These are phyloP conservation scores for Hemisphaericaspora nanyangensis DNA, from an alignment of 805 yeast species.

Conservation along the genomic window DNA sequence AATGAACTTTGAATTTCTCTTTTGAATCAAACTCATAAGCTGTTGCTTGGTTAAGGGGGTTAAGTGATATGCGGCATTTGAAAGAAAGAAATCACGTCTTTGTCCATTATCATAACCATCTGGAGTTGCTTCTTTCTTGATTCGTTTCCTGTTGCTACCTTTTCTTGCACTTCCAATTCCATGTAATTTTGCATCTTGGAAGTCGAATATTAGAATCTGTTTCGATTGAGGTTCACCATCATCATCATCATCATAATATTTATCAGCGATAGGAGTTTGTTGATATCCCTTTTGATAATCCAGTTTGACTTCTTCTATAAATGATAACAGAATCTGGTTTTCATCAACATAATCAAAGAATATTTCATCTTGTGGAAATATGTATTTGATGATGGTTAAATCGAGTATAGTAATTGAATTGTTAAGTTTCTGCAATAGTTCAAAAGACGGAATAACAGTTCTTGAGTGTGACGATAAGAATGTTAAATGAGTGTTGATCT, in stretches of 20 bases:
- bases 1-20: slow-evolving; percentile 52
- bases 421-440: slow-evolving; percentile 29
- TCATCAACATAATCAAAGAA: slow-evolving; percentile 74
- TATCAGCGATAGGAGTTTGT: slow-evolving; percentile 22
- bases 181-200: slow-evolving; percentile 64
- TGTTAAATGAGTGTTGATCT: slow-evolving; percentile 37
- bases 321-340: slow-evolving; percentile 50
- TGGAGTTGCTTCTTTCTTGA: slow-evolving; percentile 2
- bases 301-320: slow-evolving; percentile 41
- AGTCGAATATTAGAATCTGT: slow-evolving; percentile 60
- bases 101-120: slow-evolving; percentile 9
- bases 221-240: slow-evolving; percentile 43
- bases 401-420: slow-evolving; percentile 43
- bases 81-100: slow-evolving; percentile 20
- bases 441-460: slow-evolving; percentile 27
- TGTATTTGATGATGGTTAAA: slow-evolving; percentile 55
- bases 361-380: slow-evolving; percentile 66
- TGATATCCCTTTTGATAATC: slow-evolving; percentile 33
- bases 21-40: slow-evolving; percentile 55
- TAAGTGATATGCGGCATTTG: slow-evolving; percentile 41
- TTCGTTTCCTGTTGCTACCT: slow-evolving; percentile 14
- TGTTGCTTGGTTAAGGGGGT: slow-evolving; percentile 53
- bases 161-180: slow-evolving; percentile 34
- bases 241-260: slow-evolving; percentile 51
- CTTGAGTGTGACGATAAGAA: slow-evolving; percentile 36